phyloP scores from a whole-genome alignment of 2,329 filamentous ascomycete species.

The Pyrenophora seminiperda region DNA sequence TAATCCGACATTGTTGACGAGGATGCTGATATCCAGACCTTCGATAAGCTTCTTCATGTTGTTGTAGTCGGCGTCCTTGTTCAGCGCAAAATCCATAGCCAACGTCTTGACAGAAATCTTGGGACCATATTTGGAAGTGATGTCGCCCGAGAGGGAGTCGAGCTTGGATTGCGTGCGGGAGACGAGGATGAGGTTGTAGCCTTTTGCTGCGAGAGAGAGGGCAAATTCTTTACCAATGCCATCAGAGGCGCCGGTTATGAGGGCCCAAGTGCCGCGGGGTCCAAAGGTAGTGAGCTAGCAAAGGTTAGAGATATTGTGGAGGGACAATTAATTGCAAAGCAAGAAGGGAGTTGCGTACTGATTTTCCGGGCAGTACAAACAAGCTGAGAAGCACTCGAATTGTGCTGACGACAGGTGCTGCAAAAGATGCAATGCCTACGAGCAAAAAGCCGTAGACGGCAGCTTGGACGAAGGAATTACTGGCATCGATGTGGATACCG shows the following conservation, averaged over 20 bases:
- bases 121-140: constrained; percentile 70
- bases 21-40: constrained; percentile 78
- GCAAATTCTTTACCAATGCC: constrained; percentile 97
- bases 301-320: constrained; percentile 9
- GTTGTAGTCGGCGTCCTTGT: constrained; percentile 80
- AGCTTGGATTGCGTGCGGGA: constrained; percentile 96
- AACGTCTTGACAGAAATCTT: constrained; percentile 74
- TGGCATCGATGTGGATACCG: constrained; percentile 42
- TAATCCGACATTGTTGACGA: constrained; percentile 97
- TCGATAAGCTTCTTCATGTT: constrained; percentile 70
- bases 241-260: constrained; percentile 94
- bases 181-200: constrained; percentile 93
- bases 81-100: constrained; percentile 88
- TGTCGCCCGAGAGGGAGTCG: constrained; percentile 73
- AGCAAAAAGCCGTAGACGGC: constrained; percentile 38
- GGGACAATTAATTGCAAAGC: constrained; percentile 10
- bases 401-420: constrained; percentile 51
- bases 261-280: constrained; percentile 88
- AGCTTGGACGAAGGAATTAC: constrained; percentile 34
- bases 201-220: constrained; percentile 83
- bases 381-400: constrained; percentile 55
- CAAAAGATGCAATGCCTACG: constrained; percentile 38
- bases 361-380: constrained; percentile 56
- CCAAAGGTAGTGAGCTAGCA: constrained; percentile 80
- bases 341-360: constrained; percentile 41